Evolutionary conservation across 768 basidiomycete genomes (phyloP), one percentile per base, ranked within the genome.

Genomic region (Rhodocollybia butyracea): DNA sequence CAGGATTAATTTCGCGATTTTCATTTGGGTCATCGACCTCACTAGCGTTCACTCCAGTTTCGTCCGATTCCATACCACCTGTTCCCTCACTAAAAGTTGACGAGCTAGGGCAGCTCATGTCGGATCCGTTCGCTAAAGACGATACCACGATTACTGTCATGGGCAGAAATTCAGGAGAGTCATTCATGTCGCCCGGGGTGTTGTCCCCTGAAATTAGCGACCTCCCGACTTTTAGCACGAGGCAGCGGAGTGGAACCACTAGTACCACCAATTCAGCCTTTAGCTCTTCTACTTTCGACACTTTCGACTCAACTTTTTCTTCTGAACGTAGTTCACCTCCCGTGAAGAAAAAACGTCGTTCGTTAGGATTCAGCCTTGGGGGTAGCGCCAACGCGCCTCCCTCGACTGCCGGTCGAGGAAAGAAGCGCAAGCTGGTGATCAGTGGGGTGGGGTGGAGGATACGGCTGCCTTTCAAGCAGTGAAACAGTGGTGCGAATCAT

Each of bases 401-500:
- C 19, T 36, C 19, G 7, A 13, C 32, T 13, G 38, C 10, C 15
- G 22, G 13, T 38, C 31, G 46, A 29, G 56, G 29, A 21, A 60
- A 55, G 34, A 72, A 71, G 62, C 60, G 67, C 48, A 68, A 65
- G 50, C 58, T 73, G 34, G 66, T 71, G 13, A 67, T 72, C 22
- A 70, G 64, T 58, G 73, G 73, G 12, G 61, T 72, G 11, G 59
- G 34, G 21, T 51, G 24, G 61, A 63, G 1, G 68, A 72, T 58
- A 53, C 55, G 32, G 52, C 59, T 13, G 66, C 57, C 22, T 66
- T 63, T 46, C 67, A 68, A 30, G 70, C 70, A 43, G 69, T 74
- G 7, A 67, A 58, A 57, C 51, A 51, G 15, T 74, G 73, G 72
- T 72, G 71, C 58, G 70, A 72, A 63, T 54, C 54, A n/a, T 69